Conservation (phyloP, 2,329 filamentous ascomycete genomes). For the Allantophomopsis lycopodina region DNA sequence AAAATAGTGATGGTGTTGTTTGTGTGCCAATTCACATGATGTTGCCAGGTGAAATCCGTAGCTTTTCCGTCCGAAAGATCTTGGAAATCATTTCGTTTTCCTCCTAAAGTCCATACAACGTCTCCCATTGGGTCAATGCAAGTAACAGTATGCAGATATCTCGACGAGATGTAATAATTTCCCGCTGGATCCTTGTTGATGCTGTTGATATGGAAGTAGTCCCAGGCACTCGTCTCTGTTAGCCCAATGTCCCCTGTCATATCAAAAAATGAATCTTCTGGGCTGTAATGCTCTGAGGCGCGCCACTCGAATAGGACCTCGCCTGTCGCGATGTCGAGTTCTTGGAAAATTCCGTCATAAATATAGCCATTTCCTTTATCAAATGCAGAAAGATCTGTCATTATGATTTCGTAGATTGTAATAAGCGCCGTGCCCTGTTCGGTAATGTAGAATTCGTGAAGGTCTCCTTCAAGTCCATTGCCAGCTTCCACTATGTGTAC, state of each 20-base stretch:
- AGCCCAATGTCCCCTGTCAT: no score
- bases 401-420: slow-evolving; percentile 23
- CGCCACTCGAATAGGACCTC: slow-evolving; percentile 35
- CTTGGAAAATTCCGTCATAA: slow-evolving; percentile 28
- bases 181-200: slow-evolving; percentile 32
- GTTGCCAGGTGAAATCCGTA: slow-evolving; percentile 35
- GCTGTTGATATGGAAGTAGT: slow-evolving; percentile 42
- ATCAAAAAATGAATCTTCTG: no score
- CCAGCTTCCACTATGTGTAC: slow-evolving; percentile 22
- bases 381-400: slow-evolving; percentile 22
- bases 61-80: slow-evolving; percentile 26
- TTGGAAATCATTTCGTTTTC: slow-evolving; percentile 26
- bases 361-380: slow-evolving; percentile 14
- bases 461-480: slow-evolving; percentile 22
- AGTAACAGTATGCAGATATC: slow-evolving; percentile 25
- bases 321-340: slow-evolving; percentile 35
- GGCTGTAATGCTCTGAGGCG: slow-evolving; percentile 21
- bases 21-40: slow-evolving; percentile 31
- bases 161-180: slow-evolving; percentile 27
- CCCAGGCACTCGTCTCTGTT: slow-evolving; percentile 21
- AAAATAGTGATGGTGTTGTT: slow-evolving; percentile 26
- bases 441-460: slow-evolving; percentile 30
- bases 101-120: slow-evolving; percentile 36
- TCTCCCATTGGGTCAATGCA: slow-evolving; percentile 27
- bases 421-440: slow-evolving; percentile 25